A percentile compares a stretch with the other conserved stretches of the same genome.
These are phyloP conservation scores for Monilinia polystroma DNA, from an alignment of 2,329 filamentous ascomycete genomes.

Conservation along the genomic window DNA sequence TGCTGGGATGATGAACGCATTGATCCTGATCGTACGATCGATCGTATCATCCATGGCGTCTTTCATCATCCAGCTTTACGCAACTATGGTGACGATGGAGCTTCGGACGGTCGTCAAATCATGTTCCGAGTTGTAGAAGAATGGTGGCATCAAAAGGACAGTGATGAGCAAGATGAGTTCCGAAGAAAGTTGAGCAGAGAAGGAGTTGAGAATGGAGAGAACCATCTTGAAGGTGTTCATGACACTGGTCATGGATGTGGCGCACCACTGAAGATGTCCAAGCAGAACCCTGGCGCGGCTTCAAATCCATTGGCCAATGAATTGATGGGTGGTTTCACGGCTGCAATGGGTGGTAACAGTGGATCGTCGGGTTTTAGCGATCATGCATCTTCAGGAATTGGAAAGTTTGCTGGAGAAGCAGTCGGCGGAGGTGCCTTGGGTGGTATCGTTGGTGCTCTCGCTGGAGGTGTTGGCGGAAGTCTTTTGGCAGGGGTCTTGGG, in stretches of 20 bases:
- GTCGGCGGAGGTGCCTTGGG: constrained; percentile 65
- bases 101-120: constrained; percentile 65
- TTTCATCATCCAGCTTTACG: constrained; percentile 86
- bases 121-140: constrained; percentile 80
- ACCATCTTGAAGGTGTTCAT: constrained; percentile 82
- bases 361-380: constrained; percentile 26
- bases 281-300: constrained; percentile 54
- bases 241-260: constrained; percentile 81
- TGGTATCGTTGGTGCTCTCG: constrained; percentile 67
- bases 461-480: constrained; percentile 63
- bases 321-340: constrained; percentile 57
- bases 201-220: constrained; percentile 73
- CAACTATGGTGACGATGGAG: constrained; percentile 66
- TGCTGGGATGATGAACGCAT: constrained; percentile 77
- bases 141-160: constrained; percentile 75
- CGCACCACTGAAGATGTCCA: constrained; percentile 75
- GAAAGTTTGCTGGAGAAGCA: constrained; percentile 56
- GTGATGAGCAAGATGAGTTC: constrained; percentile 63
- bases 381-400: constrained; percentile 40
- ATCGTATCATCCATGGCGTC: constrained; percentile 76
- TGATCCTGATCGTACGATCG: constrained; percentile 68
- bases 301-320: constrained; percentile 46
- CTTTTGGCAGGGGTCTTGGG: constrained; percentile 63
- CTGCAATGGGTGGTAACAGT: constrained; percentile 43
- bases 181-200: constrained; percentile 73